Conservation (phyloP, 768 basidiomycete genomes). For the Kwoniella mangroviensis region DNA sequence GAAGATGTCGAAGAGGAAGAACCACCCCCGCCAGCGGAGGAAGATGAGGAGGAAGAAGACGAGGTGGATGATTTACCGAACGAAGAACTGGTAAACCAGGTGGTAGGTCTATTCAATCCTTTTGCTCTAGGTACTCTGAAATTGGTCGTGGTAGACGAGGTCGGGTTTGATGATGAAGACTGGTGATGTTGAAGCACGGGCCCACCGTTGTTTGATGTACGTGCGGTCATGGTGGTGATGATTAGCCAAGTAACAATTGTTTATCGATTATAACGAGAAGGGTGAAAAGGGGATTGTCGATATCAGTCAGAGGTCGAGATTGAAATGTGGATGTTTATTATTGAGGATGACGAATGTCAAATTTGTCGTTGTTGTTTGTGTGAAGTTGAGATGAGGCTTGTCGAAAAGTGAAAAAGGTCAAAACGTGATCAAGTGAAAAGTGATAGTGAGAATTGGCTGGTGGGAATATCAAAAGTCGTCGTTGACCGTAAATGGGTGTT, state of each 20-base stretch:
- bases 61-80: constrained; percentile 26
- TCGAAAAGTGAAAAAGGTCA: background rate
- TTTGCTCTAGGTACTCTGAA: constrained; percentile 32
- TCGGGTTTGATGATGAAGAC: constrained; percentile 6
- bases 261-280: background rate
- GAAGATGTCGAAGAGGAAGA: constrained; percentile 1
- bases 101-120: constrained; percentile 67
- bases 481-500: background rate
- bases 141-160: constrained; percentile 7
- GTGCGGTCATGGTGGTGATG: constrained; percentile 15
- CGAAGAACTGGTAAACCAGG: constrained; percentile 63
- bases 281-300: background rate
- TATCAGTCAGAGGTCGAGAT: background rate
- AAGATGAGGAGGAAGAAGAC: constrained; percentile 14
- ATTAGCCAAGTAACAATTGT: background rate
- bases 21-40: constrained; percentile 1
- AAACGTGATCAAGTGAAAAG: background rate
- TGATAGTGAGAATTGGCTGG: constrained; percentile 9
- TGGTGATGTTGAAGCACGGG: constrained; percentile 25
- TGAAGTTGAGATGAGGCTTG: background rate
- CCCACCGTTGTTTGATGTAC: constrained; percentile 10
- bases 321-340: constrained; percentile 3
- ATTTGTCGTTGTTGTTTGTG: background rate
- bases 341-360: constrained; percentile 1
- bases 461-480: background rate